Evolutionary conservation across 106 monocot genomes (phyloP).

Genomic region (Triglochin maritima): DNA sequence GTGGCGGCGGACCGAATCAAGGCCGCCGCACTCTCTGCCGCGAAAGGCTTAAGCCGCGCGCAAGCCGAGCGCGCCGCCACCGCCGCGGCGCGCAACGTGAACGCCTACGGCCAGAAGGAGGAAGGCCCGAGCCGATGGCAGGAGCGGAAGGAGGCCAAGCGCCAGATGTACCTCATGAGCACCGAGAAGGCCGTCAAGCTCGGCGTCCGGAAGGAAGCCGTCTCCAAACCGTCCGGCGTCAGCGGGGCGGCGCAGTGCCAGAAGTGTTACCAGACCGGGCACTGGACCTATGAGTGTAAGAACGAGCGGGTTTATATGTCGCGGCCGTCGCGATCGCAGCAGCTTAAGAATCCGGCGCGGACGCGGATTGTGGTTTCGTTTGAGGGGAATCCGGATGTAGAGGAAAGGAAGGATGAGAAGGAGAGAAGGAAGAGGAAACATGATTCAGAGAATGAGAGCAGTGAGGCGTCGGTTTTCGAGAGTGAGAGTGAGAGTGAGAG

Average conservation of each 20-base stretch:
- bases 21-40: slow-evolving; percentile 61
- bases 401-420: slow-evolving; percentile 4
- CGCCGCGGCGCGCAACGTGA: slow-evolving; percentile 81
- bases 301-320: slow-evolving; percentile 94
- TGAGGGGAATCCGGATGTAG: slow-evolving; percentile 56
- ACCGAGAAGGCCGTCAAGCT: slow-evolving; percentile 91
- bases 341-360: slow-evolving; percentile 73
- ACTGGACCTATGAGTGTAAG: slow-evolving; percentile 98
- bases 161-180: slow-evolving; percentile 99
- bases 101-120: slow-evolving; percentile 99
- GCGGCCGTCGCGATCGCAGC: slow-evolving; percentile 75
- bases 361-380: slow-evolving; percentile 40
- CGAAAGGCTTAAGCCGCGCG: slow-evolving; percentile 85
- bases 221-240: slow-evolving; percentile 25
- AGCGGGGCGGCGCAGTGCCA: slow-evolving; percentile 56
- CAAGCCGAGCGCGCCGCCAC: slow-evolving; percentile 91
- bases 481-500: slow-evolving; percentile 55
- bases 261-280: slow-evolving; percentile 84
- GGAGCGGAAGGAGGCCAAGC: slow-evolving; percentile 90
- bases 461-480: slow-evolving; percentile 66
- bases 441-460: slow-evolving; percentile 63
- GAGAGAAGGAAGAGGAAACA: slow-evolving; percentile 27
- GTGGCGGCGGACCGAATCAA: slow-evolving; percentile 68
- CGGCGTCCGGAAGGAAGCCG: slow-evolving; percentile 73
- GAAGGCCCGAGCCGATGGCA: slow-evolving; percentile 99